Conservation (phyloP, 768 basidiomycete species). For the Kwoniella bestiolae region DNA sequence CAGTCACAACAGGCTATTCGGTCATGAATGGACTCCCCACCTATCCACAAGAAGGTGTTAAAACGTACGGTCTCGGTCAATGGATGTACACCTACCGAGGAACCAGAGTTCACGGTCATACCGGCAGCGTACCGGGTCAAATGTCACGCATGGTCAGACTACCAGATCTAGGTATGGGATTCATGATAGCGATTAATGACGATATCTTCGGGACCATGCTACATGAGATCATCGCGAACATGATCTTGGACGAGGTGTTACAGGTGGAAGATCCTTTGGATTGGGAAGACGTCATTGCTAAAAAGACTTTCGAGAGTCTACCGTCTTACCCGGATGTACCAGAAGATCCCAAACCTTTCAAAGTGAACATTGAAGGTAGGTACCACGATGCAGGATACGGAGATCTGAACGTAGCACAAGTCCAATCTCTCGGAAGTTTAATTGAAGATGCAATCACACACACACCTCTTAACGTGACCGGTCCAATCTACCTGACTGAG, state of each 20-base stretch:
- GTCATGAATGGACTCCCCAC: not conserved
- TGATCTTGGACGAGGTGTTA: constrained; percentile 31
- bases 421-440: constrained; percentile 11
- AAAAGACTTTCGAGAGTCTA: not conserved
- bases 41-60: constrained; percentile 16
- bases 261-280: constrained; percentile 22
- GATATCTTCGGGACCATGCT: constrained; percentile 11
- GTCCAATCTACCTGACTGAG: constrained; percentile 22
- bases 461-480: constrained; percentile 16
- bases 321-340: not conserved
- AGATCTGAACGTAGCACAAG: constrained; percentile 5
- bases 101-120: constrained; percentile 32
- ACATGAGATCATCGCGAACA: constrained; percentile 4
- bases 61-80: constrained; percentile 48
- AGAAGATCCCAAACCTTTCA: not conserved
- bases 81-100: constrained; percentile 40
- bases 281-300: constrained; percentile 28
- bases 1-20: constrained; percentile 9
- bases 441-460: not conserved
- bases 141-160: constrained; percentile 31
- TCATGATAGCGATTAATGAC: constrained; percentile 47
- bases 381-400: constrained; percentile 26
- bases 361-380: constrained; percentile 7
- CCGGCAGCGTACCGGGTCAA: constrained; percentile 46
- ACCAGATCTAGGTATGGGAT: constrained; percentile 38